Percentiles rank a stretch among this genome's conserved stretches.
Evolutionary conservation across 805 yeast genomes (phyloP).

Genomic region (Ogataea pilisensis): DNA sequence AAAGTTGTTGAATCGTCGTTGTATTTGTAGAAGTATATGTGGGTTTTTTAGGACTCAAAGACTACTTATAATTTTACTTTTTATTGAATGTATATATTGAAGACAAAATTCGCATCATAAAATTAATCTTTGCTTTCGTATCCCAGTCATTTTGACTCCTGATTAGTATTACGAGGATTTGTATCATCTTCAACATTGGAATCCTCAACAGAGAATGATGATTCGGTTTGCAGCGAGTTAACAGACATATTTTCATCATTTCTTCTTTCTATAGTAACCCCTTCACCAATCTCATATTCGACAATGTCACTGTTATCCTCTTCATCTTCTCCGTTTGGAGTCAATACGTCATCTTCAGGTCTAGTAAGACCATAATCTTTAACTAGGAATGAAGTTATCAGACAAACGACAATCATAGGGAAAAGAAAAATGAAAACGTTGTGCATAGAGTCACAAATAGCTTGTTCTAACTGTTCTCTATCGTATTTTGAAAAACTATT

Average conservation of each 20-base stretch:
- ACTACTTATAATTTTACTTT: too few relatives aligned
- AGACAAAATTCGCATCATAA: too few relatives aligned
- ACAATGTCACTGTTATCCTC: neutral
- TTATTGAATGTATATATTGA: too few relatives aligned
- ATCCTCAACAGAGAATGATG: too few relatives aligned
- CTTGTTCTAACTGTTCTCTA: conserved; percentile 17
- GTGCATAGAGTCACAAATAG: conserved; percentile 30
- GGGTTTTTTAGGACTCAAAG: too few relatives aligned
- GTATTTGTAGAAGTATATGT: conserved; percentile 1
- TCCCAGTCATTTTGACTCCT: too few relatives aligned
- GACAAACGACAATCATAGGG: conserved; percentile 35
- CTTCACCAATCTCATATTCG: neutral
- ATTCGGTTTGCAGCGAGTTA: too few relatives aligned
- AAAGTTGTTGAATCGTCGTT: neutral
- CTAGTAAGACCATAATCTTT: conserved; percentile 37
- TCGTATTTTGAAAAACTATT: conserved; percentile 19
- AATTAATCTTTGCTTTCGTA: too few relatives aligned
- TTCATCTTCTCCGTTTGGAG: conserved; percentile 1
- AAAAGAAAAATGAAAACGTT: conserved; percentile 33
- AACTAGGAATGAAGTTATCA: conserved; percentile 30
- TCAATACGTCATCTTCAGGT: conserved; percentile 13
- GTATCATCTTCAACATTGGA: neutral
- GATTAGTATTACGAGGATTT: too few relatives aligned
- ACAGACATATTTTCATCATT: too few relatives aligned
- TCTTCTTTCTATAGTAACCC: too few relatives aligned